Evolutionary conservation across 75 land plant genomes (phyloP).

Genomic region (Chamaecyparis obtusa): DNA sequence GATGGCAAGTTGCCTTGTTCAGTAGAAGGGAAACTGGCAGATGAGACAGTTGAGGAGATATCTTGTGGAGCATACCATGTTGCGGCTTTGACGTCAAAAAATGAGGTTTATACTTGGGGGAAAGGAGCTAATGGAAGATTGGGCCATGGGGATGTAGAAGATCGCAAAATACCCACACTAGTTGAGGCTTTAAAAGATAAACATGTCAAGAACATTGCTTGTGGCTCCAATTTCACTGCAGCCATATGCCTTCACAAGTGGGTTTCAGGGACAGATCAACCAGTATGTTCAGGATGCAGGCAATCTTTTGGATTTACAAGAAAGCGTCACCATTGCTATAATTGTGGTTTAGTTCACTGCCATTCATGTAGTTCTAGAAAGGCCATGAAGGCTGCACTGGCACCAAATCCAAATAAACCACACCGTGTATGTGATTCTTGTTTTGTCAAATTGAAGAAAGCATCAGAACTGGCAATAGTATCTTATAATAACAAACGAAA

Average conservation of each 20-base stretch:
- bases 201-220: conserved; percentile 47
- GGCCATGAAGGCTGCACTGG: conserved; percentile 47
- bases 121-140: conserved; percentile 72
- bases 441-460: conserved; percentile 46
- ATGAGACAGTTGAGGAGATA: conserved; percentile 48
- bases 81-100: conserved; percentile 46
- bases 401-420: conserved; percentile 56
- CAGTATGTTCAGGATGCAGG: conserved; percentile 54
- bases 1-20: conserved; percentile 56
- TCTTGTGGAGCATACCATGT: conserved; percentile 74
- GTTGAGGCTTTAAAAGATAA: conserved; percentile 67
- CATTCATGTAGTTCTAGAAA: conserved; percentile 63
- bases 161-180: conserved; percentile 43
- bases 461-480: conserved; percentile 29
- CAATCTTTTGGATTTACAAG: conserved; percentile 66
- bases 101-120: conserved; percentile 70
- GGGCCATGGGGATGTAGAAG: conserved; percentile 69
- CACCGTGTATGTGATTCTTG: conserved; percentile 77
- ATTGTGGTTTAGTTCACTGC: conserved; percentile 58
- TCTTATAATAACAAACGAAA: conserved; percentile 24
- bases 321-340: conserved; percentile 63
- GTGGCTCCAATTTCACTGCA: conserved; percentile 60
- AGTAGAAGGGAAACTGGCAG: conserved; percentile 47
- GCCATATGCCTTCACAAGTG: conserved; percentile 59
- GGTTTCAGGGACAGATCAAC: conserved; percentile 55